phyloP scores from a whole-genome alignment of 2,329 filamentous ascomycete species.

The Neofusicoccum cordaticola region DNA sequence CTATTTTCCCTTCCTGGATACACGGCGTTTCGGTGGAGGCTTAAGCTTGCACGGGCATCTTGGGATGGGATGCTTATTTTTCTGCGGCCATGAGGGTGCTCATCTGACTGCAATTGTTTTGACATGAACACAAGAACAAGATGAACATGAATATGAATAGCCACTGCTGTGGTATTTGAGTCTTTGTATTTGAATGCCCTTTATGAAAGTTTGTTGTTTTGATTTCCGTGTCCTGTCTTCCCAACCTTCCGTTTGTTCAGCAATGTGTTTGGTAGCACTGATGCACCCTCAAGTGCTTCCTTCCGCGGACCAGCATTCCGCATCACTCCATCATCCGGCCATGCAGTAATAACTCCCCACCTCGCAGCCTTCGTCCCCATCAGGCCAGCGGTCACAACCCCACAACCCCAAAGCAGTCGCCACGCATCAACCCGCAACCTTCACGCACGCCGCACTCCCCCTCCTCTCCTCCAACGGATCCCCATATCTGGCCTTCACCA shows the following conservation, averaged over 20 bases:
- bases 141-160: neutral
- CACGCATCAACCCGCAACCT: neutral
- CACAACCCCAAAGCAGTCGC: neutral
- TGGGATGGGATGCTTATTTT: neutral
- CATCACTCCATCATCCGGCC: no score
- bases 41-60: neutral
- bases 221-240: neutral
- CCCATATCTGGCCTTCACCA: slow-evolving; percentile 27
- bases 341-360: no score
- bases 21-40: neutral
- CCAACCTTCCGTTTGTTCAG: neutral
- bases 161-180: neutral
- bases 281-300: no score
- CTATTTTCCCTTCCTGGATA: neutral
- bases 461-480: slow-evolving; percentile 11
- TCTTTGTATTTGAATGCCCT: neutral
- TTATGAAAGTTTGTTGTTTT: neutral
- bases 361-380: no score
- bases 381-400: no score
- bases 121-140: neutral
- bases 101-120: neutral
- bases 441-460: neutral
- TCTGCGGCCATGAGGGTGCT: neutral
- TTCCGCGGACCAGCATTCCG: no score
- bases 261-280: neutral